These are phyloP conservation scores for Fusarium heterosporum DNA, from an alignment of 2,329 filamentous ascomycete species.

Conservation along the genomic window DNA sequence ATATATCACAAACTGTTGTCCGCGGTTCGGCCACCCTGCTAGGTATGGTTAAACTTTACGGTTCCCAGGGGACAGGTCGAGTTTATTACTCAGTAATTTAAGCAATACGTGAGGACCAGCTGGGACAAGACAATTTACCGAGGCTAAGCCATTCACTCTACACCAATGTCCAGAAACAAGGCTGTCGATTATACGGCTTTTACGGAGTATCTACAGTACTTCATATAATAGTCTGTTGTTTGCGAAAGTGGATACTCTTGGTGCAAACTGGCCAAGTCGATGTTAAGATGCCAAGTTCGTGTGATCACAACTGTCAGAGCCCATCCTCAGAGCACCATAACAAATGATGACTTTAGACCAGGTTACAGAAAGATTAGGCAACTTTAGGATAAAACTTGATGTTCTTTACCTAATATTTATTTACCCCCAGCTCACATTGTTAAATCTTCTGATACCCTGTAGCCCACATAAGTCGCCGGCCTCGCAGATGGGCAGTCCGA, in stretches of 20 bases:
- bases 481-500: neutral
- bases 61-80: neutral
- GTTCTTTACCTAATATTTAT: too few relatives aligned
- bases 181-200: neutral
- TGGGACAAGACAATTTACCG: constrained; percentile 12
- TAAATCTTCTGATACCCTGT: neutral
- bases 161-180: neutral
- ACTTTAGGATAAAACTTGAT: too few relatives aligned
- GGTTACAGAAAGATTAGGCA: too few relatives aligned
- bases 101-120: constrained; percentile 3
- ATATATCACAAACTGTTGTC: neutral
- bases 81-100: neutral
- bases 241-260: neutral
- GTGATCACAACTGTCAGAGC: neutral
- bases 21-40: neutral
- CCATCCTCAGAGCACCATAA: neutral
- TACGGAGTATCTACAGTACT: too few relatives aligned
- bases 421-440: too few relatives aligned
- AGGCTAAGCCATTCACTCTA: constrained; percentile 15
- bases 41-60: neutral
- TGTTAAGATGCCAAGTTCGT: neutral
- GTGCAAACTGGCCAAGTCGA: neutral
- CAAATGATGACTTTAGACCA: too few relatives aligned
- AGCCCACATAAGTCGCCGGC: neutral
- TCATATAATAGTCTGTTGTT: too few relatives aligned